These are phyloP conservation scores for Cutaneotrichosporon cutaneum DNA, from an alignment of 1,284 basidiomycete genomes.

Conservation along the genomic window DNA sequence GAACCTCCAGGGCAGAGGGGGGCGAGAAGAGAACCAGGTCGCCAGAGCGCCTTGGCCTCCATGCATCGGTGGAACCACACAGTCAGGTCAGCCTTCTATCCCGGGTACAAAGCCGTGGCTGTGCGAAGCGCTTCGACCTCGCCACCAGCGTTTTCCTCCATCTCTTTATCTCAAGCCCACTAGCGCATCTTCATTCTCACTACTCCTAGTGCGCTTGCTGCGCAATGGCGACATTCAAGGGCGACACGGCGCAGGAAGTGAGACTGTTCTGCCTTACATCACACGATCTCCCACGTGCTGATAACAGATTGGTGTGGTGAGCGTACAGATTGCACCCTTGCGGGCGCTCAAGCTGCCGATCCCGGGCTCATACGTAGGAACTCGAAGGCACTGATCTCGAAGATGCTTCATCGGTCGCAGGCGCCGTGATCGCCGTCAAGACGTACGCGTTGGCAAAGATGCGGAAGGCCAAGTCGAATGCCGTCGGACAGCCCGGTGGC, in stretches of 20 bases:
- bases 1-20: not conserved
- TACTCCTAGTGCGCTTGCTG: not conserved
- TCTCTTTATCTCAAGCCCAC: not conserved
- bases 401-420: constrained; percentile 21
- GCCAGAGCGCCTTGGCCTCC: not conserved
- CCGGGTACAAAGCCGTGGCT: not conserved
- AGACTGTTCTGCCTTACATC: not conserved
- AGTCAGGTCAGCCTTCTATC: not conserved
- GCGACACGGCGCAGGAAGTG: constrained; percentile 27
- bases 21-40: not conserved
- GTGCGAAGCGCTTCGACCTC: not conserved
- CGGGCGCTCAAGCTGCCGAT: not conserved
- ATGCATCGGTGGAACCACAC: not conserved
- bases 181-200: not conserved
- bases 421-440: constrained; percentile 32
- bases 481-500: constrained; percentile 27
- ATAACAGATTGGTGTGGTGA: constrained; percentile 18
- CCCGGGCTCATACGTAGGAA: not conserved
- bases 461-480: constrained; percentile 28
- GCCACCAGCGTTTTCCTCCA: not conserved
- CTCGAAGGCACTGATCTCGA: constrained; percentile 20
- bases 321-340: not conserved
- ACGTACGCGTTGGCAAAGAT: constrained; percentile 32
- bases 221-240: constrained; percentile 17
- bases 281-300: not conserved